phyloP scores from a whole-genome alignment of 2,329 filamentous ascomycete genomes.

The Lomentospora prolificans region DNA sequence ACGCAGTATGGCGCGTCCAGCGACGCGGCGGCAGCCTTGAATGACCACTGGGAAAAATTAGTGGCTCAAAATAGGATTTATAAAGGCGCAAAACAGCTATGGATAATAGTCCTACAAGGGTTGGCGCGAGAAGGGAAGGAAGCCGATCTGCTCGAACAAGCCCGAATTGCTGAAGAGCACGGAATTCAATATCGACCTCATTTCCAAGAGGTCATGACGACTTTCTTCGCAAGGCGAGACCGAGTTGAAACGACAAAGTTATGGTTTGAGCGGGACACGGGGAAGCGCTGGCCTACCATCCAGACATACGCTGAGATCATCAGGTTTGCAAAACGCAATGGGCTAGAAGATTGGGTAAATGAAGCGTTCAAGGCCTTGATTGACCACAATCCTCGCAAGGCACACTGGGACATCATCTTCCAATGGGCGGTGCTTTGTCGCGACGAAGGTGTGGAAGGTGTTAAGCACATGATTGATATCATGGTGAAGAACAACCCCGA shows the following conservation, averaged over 20 bases:
- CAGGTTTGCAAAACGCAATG: constrained; percentile 49
- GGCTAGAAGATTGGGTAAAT: constrained; percentile 52
- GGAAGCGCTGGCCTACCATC: constrained; percentile 28
- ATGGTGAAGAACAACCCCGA: constrained; percentile 44
- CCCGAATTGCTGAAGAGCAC: constrained; percentile 38
- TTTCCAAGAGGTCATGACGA: constrained; percentile 46
- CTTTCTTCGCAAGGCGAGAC: constrained; percentile 50
- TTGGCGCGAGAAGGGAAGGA: constrained; percentile 51
- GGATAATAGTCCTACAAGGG: constrained; percentile 47
- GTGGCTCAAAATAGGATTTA: constrained; percentile 9
- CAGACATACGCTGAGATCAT: constrained; percentile 45
- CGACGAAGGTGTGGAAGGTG: constrained; percentile 61
- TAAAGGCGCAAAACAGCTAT: constrained; percentile 23
- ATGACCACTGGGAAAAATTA: constrained; percentile 10
- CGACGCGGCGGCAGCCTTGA: constrained; percentile 30
- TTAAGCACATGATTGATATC: constrained; percentile 61
- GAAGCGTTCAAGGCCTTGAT: constrained; percentile 45
- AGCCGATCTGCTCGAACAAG: constrained; percentile 45
- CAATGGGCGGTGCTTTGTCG: constrained; percentile 63
- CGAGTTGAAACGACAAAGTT: constrained; percentile 50
- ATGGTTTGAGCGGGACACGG: constrained; percentile 54
- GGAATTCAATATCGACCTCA: constrained; percentile 32
- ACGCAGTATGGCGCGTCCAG: constrained; percentile 43
- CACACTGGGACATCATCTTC: constrained; percentile 62
- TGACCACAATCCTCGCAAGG: constrained; percentile 36